Percentiles rank a stretch among this genome's conserved stretches.
Evolutionary conservation across 2,329 filamentous ascomycete species (phyloP).

Genomic region (Drechslerella stenobrocha): DNA sequence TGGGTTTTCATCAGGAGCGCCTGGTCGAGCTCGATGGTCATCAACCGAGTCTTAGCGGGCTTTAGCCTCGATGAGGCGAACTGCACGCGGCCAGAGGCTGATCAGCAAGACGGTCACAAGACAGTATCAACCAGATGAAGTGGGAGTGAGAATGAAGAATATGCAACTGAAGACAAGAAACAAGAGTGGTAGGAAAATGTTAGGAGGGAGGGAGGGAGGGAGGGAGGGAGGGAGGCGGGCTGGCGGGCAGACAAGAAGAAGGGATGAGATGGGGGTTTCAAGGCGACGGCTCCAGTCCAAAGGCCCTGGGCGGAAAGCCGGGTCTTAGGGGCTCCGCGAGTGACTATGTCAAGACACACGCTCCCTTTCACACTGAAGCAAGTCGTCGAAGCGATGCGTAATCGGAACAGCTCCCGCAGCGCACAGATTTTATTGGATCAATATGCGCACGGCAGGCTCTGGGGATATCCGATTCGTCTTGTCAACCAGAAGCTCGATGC

Average conservation of each 20-base stretch:
- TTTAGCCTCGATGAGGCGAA: conserved; percentile 54
- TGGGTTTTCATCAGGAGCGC: conserved; percentile 51
- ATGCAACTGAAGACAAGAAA: background rate
- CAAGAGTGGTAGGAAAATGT: too few species aligned
- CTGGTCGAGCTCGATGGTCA: conserved; percentile 53
- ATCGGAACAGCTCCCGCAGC: too few species aligned
- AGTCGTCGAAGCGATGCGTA: too few species aligned
- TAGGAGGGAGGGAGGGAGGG: too few species aligned
- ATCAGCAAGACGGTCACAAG: conserved; percentile 15
- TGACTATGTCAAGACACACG: too few species aligned
- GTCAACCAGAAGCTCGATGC: too few species aligned
- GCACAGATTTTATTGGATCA: too few species aligned
- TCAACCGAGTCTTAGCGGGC: conserved; percentile 53
- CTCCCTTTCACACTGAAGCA: too few species aligned
- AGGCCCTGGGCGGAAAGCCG: background rate
- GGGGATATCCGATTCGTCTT: too few species aligned
- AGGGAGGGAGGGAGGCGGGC: too few species aligned
- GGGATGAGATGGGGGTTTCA: background rate
- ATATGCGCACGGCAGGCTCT: too few species aligned
- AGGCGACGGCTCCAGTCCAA: background rate
- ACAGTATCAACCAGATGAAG: conserved; percentile 9
- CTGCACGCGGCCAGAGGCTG: conserved; percentile 38
- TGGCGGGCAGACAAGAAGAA: background rate
- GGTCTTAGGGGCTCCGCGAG: conserved; percentile 1
- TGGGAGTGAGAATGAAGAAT: background rate